Base-by-base conservation (phyloP, 768 basidiomycete species). In the Pisolithus orientalis region DNA sequence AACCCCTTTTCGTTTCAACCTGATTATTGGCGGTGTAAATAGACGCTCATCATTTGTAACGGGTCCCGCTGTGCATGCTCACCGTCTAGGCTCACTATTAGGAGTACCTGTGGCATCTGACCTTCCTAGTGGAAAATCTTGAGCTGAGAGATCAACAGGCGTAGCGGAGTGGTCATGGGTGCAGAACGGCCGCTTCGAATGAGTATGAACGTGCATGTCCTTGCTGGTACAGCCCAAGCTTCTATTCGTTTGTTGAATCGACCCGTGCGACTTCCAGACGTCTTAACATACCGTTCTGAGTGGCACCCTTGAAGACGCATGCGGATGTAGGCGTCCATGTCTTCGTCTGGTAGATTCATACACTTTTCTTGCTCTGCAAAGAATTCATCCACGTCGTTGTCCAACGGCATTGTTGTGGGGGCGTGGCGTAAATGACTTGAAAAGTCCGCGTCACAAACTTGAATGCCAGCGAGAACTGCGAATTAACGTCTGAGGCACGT, bases 331-430 rank as follows among this genome's bases (percentile, higher is more conserved):
- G 76, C 73, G 14, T 77, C 70, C 44, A 77, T 55, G 38, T 77
- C 75, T 61, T 83, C 80, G 38, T 81, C 77, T 3, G 79, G 77
- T 16, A 78, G 53, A 44, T 69, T 73, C 80, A 83, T 79, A 8
- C 71, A 72, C 49, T 65, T 67, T 47, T 83, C 78, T 63, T 79
- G 80, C 62, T 83, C 82, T 21, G 62, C 63, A 58, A 78, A 84
- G 55, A 80, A 83, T 1, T 67, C 64, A 10, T 80, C 71, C 11
- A 75, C 29, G 51, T 75, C 72, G 39, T 70, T 62, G 31, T 32
- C 31, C 1, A 21, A 21, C 31, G 31, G 9, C 56, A 68, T 64
- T 21, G 50, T 21, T 21, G 21, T 21, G 21, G 21, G 21, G 21
- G 21, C 21, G 16, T 47, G 47, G 32, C 45, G 14, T 49, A 31